Percentiles rank a stretch among this genome's conserved stretches.
These are phyloP conservation scores for Rhodomyrtus tomentosa DNA, from an alignment of 345 rosid species.

Conservation along the genomic window DNA sequence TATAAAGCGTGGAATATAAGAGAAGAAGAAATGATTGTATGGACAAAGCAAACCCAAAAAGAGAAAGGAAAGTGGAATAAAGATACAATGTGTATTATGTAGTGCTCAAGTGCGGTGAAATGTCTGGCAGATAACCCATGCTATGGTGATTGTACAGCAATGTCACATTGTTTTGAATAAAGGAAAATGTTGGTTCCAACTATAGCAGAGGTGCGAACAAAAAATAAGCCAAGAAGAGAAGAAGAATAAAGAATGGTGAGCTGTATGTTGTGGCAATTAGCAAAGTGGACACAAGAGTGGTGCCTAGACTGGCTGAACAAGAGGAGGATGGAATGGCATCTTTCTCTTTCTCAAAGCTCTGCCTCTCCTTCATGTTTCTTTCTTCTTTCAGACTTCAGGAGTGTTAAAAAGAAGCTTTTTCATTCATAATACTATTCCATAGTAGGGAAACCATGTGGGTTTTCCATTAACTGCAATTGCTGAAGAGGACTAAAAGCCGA, in stretches of 20 bases:
- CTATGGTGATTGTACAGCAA: background rate
- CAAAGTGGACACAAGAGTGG: background rate
- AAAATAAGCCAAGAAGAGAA: background rate
- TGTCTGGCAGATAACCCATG: background rate
- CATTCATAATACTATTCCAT: background rate
- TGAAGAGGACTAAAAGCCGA: background rate
- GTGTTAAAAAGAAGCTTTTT: background rate
- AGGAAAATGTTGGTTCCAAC: background rate
- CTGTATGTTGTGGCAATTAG: background rate
- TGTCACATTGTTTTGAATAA: background rate
- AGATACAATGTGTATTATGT: background rate
- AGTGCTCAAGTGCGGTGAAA: background rate
- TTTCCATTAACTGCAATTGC: background rate
- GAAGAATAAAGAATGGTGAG: background rate
- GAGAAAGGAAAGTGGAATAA: background rate
- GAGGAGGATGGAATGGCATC: background rate
- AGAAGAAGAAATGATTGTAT: background rate
- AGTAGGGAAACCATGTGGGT: background rate
- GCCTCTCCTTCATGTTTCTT: background rate
- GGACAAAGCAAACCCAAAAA: background rate
- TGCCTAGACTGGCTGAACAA: background rate
- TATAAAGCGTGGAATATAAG: background rate
- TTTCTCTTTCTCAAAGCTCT: background rate
- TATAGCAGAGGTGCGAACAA: background rate
- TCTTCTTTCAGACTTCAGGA: background rate